Percentiles rank a stretch among this genome's conserved stretches.
Evolutionary conservation across 495 filamentous ascomycete species (phyloP).

Genomic region (Aspergillus sparsus): DNA sequence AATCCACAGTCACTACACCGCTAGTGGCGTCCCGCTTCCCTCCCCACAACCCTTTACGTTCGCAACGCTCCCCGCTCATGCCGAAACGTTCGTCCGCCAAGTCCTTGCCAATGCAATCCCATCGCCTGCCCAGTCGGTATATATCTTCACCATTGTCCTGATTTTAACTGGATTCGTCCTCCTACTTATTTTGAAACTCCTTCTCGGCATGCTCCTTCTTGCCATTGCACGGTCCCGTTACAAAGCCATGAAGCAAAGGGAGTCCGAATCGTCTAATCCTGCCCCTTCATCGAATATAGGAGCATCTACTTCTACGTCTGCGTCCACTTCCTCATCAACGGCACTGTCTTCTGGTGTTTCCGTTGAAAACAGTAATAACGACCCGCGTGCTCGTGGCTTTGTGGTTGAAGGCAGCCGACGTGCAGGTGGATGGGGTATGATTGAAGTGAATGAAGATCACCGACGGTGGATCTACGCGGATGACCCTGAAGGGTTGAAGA

Average conservation of each 20-base stretch:
- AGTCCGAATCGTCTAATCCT: constrained; percentile 48
- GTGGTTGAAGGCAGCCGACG: constrained; percentile 70
- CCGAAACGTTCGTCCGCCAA: constrained; percentile 40
- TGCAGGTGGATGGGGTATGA: constrained; percentile 76
- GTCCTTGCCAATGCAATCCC: constrained; percentile 48
- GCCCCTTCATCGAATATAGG: constrained; percentile 10
- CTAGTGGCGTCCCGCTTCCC: constrained; percentile 24
- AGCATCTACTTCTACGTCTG: constrained; percentile 9
- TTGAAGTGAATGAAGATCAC: constrained; percentile 88
- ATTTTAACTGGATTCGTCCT: constrained; percentile 77
- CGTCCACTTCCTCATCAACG: constrained; percentile 12
- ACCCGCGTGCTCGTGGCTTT: constrained; percentile 43
- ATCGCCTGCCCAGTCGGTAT: constrained; percentile 44
- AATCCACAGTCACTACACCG: constrained; percentile 54
- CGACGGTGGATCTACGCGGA: constrained; percentile 84
- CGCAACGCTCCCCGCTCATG: constrained; percentile 36
- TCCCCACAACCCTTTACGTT: constrained; percentile 41
- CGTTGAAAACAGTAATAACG: constrained; percentile 6
- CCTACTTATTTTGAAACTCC: constrained; percentile 73
- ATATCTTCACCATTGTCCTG: constrained; percentile 68
- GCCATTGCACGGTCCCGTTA: constrained; percentile 75
- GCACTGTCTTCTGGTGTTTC: background rate
- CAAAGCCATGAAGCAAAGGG: constrained; percentile 71
- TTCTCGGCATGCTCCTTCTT: constrained; percentile 81
- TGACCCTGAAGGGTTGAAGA: constrained; percentile 68